A percentile compares a stretch with the other conserved stretches of the same genome.
phyloP scores from a whole-genome alignment of 805 yeast genomes.

The Myxozyma sirexii region DNA sequence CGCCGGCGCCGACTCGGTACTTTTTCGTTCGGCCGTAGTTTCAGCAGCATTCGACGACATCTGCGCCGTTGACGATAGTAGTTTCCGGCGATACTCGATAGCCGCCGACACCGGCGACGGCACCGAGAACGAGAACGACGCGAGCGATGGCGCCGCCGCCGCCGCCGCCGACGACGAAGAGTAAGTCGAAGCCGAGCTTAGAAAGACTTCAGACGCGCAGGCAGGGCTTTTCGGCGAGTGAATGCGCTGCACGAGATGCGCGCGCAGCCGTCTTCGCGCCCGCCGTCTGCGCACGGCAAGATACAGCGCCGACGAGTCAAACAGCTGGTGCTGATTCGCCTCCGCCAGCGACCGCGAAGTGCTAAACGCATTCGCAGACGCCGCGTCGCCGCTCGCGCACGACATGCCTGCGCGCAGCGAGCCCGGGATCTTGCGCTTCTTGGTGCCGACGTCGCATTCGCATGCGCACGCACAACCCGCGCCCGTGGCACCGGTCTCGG shows the following conservation, averaged over 20 bases:
- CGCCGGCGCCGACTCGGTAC: too few species aligned
- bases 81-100: constrained; percentile 7
- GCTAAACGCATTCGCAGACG: too few species aligned
- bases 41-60: too few species aligned
- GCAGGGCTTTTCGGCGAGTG: not conserved
- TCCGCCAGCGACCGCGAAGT: too few species aligned
- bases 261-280: constrained; percentile 3
- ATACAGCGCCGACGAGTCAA: not conserved
- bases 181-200: constrained; percentile 1
- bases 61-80: not conserved
- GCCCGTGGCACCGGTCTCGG: too few species aligned
- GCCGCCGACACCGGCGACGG: constrained; percentile 26
- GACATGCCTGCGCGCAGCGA: constrained; percentile 4
- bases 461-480: constrained; percentile 2
- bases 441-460: constrained; percentile 14
- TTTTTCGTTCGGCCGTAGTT: too few species aligned
- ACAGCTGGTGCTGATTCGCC: not conserved
- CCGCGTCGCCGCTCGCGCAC: too few species aligned
- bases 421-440: constrained; percentile 12
- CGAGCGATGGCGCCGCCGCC: constrained; percentile 9
- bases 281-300: constrained; percentile 7
- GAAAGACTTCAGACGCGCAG: not conserved
- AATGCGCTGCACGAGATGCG: not conserved
- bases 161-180: not conserved
- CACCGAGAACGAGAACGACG: constrained; percentile 11